Conservation (phyloP, 495 filamentous ascomycete genomes). For the Chlorociboria aeruginascens region DNA sequence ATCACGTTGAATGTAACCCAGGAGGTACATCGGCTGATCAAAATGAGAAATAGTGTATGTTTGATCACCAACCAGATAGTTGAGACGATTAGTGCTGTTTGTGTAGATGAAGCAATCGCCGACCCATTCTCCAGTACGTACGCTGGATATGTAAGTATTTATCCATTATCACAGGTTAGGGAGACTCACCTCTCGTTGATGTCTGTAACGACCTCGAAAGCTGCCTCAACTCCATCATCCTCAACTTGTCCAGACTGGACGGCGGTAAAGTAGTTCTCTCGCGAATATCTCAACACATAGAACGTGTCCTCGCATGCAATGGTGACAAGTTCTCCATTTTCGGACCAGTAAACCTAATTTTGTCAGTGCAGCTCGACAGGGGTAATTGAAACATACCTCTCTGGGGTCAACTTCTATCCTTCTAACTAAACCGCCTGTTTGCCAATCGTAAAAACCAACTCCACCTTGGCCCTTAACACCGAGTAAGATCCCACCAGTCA, state of each 20-base stretch:
- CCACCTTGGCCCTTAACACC: constrained; percentile 91
- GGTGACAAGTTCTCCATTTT: constrained; percentile 83
- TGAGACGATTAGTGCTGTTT: constrained; percentile 89
- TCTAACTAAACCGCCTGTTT: constrained; percentile 74
- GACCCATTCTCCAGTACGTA: constrained; percentile 95
- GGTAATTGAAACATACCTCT: constrained; percentile 34
- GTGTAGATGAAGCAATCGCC: constrained; percentile 99
- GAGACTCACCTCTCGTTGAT: constrained; percentile 67
- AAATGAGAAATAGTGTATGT: constrained; percentile 98
- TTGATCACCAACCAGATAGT: constrained; percentile 96
- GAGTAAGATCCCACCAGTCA: constrained; percentile 82
- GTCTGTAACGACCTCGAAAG: constrained; percentile 90
- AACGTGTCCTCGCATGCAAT: constrained; percentile 93
- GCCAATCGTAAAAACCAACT: constrained; percentile 95
- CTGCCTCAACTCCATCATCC: constrained; percentile 95
- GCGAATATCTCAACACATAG: constrained; percentile 83
- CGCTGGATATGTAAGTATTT: constrained; percentile 29
- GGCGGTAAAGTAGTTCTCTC: constrained; percentile 75
- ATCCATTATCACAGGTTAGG: not conserved
- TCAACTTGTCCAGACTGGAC: constrained; percentile 71
- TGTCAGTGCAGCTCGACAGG: constrained; percentile 10
- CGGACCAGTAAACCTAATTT: constrained; percentile 87
- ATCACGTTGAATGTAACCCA: constrained; percentile 91
- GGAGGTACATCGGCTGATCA: constrained; percentile 85
- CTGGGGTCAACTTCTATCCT: constrained; percentile 93